Percentiles rank a stretch among this genome's conserved stretches.
phyloP scores from a whole-genome alignment of 306 rosid species.

The Hippophae rhamnoides region DNA sequence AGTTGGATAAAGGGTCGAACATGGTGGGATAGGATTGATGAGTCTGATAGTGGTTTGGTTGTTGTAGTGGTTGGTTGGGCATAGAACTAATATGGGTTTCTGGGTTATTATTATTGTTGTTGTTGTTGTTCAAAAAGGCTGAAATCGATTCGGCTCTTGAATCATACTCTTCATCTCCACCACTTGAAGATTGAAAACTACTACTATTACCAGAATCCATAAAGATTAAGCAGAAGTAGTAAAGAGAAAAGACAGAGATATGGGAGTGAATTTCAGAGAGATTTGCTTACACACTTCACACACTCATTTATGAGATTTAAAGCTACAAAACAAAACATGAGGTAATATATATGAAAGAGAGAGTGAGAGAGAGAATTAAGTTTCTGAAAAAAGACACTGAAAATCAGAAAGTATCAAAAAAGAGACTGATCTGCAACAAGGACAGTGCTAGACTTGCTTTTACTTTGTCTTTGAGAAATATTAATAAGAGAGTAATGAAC shows the following conservation, averaged over 20 bases:
- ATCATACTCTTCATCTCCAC: conserved; percentile 80
- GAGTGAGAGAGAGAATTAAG: too few relatives aligned
- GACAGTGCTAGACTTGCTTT: conserved; percentile 22
- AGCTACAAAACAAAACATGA: not conserved
- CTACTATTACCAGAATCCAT: conserved; percentile 91
- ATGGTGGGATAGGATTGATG: conserved; percentile 11
- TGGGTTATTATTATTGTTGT: conserved; percentile 1
- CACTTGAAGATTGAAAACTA: conserved; percentile 83
- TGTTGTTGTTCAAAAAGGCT: conserved; percentile 21
- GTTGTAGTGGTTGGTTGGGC: conserved; percentile 7
- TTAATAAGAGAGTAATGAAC: conserved; percentile 24
- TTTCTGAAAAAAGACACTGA: too few relatives aligned
- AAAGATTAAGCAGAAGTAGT: not conserved
- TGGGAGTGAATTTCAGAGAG: conserved; percentile 15
- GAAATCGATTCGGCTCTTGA: conserved; percentile 68
- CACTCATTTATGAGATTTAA: conserved; percentile 19
- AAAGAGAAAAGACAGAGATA: not conserved
- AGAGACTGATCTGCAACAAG: conserved; percentile 25
- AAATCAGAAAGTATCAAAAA: not conserved
- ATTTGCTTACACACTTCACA: conserved; percentile 14
- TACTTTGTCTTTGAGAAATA: conserved; percentile 21
- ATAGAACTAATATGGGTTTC: conserved; percentile 22
- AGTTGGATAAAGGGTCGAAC: conserved; percentile 49
- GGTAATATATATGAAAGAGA: too few relatives aligned
- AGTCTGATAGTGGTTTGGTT: not conserved